Evolutionary conservation across 306 rosid genomes (phyloP).

Genomic region (Lablab purpureus): DNA sequence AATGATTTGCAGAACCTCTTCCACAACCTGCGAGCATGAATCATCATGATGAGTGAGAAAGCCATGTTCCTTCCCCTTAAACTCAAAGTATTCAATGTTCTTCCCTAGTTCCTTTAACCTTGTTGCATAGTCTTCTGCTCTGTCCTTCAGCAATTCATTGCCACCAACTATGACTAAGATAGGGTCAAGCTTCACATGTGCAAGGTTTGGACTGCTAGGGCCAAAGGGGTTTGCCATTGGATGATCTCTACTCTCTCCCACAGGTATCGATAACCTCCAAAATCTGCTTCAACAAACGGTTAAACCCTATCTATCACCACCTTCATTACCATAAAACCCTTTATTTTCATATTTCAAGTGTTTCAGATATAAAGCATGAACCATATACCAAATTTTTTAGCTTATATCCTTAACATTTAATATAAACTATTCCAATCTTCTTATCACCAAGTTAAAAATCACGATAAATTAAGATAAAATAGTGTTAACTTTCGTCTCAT

Average conservation of each 20-base stretch:
- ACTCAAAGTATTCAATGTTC: conserved; percentile 64
- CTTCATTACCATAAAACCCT: not conserved
- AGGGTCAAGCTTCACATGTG: conserved; percentile 58
- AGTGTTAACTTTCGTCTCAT: not conserved
- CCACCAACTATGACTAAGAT: conserved; percentile 71
- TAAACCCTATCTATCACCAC: not conserved
- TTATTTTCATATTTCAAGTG: too few species aligned
- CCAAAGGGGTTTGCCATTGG: conserved; percentile 84
- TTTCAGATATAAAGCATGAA: too few species aligned
- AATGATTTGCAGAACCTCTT: conserved; percentile 56
- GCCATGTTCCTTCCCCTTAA: conserved; percentile 75
- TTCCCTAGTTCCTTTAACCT: conserved; percentile 64
- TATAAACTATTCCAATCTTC: too few species aligned
- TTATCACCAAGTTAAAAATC: too few species aligned
- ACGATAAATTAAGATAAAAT: not conserved
- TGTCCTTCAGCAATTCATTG: conserved; percentile 72
- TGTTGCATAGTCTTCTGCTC: conserved; percentile 62
- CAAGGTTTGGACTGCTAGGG: conserved; percentile 61
- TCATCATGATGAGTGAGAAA: conserved; percentile 68
- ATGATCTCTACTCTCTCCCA: conserved; percentile 73
- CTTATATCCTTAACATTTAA: too few species aligned
- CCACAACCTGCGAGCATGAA: conserved; percentile 54
- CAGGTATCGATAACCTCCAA: conserved; percentile 80
- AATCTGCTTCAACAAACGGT: conserved; percentile 51
- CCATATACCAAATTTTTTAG: too few species aligned